Evolutionary conservation across 164 flowering plant genomes (phyloP).

Genomic region (Dillenia suffruticosa): DNA sequence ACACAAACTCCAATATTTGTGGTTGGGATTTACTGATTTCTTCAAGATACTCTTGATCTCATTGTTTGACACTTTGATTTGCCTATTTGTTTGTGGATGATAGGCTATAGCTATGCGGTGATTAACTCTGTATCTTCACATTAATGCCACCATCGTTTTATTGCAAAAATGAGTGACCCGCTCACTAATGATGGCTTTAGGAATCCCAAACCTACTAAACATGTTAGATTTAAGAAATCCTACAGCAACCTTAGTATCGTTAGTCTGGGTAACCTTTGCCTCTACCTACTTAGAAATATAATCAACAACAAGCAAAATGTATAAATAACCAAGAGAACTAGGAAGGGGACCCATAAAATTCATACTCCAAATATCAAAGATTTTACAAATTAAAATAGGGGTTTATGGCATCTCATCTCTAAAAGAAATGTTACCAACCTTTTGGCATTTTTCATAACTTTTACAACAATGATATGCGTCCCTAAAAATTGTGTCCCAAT

Average conservation of each 20-base stretch:
- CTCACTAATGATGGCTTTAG: neutral
- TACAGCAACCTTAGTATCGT: neutral
- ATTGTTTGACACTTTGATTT: neutral
- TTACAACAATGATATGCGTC: neutral
- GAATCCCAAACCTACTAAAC: neutral
- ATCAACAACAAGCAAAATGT: neutral
- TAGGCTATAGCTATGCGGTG: neutral
- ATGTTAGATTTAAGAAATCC: neutral
- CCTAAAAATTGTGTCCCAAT: neutral
- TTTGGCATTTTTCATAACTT: neutral
- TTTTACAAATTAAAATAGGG: no score
- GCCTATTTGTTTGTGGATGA: neutral
- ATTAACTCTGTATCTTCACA: neutral
- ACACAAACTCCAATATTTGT: neutral
- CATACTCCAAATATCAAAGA: slow-evolving; percentile 1
- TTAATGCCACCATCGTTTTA: neutral
- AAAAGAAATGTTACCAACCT: neutral
- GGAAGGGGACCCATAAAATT: neutral
- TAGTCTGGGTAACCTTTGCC: neutral
- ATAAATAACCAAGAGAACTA: neutral
- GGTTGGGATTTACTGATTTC: neutral
- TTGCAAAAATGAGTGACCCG: neutral
- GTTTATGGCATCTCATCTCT: neutral
- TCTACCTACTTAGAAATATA: neutral
- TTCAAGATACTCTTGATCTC: neutral